Evolutionary conservation across 768 basidiomycete species (phyloP).

Genomic region (Pleurotus platypus): DNA sequence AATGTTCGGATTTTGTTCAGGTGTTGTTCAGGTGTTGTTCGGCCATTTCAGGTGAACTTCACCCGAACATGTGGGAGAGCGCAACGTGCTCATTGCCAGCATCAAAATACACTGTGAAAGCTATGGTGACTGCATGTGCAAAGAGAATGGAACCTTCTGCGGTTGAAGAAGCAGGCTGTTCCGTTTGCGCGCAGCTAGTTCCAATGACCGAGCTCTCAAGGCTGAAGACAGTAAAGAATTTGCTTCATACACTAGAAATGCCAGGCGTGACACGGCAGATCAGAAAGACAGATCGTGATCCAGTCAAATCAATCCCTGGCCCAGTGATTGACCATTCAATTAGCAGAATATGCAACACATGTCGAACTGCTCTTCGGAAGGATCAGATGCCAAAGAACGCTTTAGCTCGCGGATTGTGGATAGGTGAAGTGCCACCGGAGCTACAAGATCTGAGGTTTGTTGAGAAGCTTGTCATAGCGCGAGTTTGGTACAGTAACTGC

Average conservation of each 20-base stretch:
- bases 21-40: no score
- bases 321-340: slow-evolving; percentile 12
- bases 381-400: slow-evolving; percentile 16
- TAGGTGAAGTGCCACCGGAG: slow-evolving; percentile 26
- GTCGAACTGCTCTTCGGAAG: slow-evolving; percentile 1
- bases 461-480: slow-evolving; percentile 24
- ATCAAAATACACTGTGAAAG: no score
- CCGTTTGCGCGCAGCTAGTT: slow-evolving; percentile 23
- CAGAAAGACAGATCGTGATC: slow-evolving; percentile 9
- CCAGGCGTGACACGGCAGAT: slow-evolving; percentile 7
- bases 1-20: no score
- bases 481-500: slow-evolving; percentile 22
- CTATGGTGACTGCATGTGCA: no score
- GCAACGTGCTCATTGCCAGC: no score
- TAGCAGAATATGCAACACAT: slow-evolving; percentile 7
- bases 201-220: neutral
- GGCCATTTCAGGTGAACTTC: no score
- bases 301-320: slow-evolving; percentile 10
- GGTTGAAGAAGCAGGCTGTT: slow-evolving; percentile 23
- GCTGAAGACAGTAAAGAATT: slow-evolving; percentile 4
- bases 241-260: slow-evolving; percentile 8
- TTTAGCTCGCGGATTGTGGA: slow-evolving; percentile 30
- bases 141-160: no score
- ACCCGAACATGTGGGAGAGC: no score
- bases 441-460: slow-evolving; percentile 20